phyloP scores from a whole-genome alignment of 2,329 filamentous ascomycete genomes.

The Pyricularia pennisetigena region DNA sequence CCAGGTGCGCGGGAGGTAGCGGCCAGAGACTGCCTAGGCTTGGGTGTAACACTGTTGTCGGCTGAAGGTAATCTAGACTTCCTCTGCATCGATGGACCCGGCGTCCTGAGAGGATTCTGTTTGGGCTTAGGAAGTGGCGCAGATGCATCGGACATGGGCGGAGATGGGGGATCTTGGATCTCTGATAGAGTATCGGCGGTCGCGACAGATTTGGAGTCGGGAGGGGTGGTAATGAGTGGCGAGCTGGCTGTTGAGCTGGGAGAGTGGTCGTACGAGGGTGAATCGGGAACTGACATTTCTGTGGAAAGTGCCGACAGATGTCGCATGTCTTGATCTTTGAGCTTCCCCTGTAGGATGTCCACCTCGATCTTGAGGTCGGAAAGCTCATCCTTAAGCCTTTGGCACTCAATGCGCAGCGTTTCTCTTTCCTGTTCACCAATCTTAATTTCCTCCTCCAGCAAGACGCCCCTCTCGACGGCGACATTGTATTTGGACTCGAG shows the following conservation, averaged over 20 bases:
- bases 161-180: conserved; percentile 78
- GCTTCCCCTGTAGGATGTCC: conserved; percentile 89
- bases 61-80: conserved; percentile 45
- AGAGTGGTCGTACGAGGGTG: conserved; percentile 65
- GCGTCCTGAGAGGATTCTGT: conserved; percentile 29
- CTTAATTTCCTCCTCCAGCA: conserved; percentile 93
- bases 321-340: conserved; percentile 58
- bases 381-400: conserved; percentile 82
- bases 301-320: conserved; percentile 46
- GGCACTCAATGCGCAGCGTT: conserved; percentile 75
- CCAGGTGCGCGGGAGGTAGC: conserved; percentile 21
- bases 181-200: conserved; percentile 51
- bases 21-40: conserved; percentile 33
- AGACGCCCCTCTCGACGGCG: conserved; percentile 80
- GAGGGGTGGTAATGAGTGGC: conserved; percentile 81
- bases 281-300: conserved; percentile 53
- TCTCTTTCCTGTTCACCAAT: conserved; percentile 88
- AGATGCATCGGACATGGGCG: conserved; percentile 83
- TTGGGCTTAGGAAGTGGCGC: conserved; percentile 42
- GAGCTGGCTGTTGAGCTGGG: conserved; percentile 84
- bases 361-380: conserved; percentile 90
- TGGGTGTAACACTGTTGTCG: conserved; percentile 43
- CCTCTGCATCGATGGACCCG: conserved; percentile 25
- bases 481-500: conserved; percentile 96
- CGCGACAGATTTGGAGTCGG: conserved; percentile 55